phyloP scores from a whole-genome alignment of 805 yeast species.

The Cyberlindnera mycetangii region DNA sequence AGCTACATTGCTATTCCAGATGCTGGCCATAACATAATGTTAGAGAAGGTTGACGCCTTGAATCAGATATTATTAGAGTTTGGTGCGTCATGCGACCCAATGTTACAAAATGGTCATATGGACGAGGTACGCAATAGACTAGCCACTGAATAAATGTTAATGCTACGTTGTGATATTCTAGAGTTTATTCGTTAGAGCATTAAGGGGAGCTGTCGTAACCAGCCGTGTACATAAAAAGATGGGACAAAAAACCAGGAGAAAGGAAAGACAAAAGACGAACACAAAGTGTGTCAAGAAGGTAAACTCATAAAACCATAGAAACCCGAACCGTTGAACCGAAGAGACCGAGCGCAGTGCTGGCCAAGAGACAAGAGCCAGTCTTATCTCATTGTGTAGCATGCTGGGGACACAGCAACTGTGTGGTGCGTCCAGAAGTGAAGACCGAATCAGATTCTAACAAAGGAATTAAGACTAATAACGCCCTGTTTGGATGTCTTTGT shows the following conservation, averaged over 20 bases:
- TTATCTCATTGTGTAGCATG: not conserved
- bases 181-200: too few species aligned
- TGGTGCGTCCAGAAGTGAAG: too few species aligned
- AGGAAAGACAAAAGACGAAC: not conserved
- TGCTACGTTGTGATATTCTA: not conserved
- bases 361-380: not conserved
- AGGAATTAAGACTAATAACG: slow-evolving; percentile 18
- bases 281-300: not conserved
- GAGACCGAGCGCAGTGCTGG: too few species aligned
- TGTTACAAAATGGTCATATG: slow-evolving; percentile 8
- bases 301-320: too few species aligned
- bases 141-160: not conserved
- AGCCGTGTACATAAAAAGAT: not conserved
- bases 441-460: slow-evolving; percentile 16
- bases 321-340: too few species aligned
- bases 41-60: slow-evolving; percentile 19
- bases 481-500: slow-evolving; percentile 13
- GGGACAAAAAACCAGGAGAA: not conserved
- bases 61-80: slow-evolving; percentile 11
- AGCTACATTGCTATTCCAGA: slow-evolving; percentile 16
- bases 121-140: slow-evolving; percentile 10
- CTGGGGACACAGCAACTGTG: not conserved
- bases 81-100: slow-evolving; percentile 4
- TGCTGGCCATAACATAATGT: slow-evolving; percentile 25
- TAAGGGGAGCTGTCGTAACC: not conserved